phyloP scores from a whole-genome alignment of 2,329 filamentous ascomycete species.

The Calonectria pseudoturangicola region DNA sequence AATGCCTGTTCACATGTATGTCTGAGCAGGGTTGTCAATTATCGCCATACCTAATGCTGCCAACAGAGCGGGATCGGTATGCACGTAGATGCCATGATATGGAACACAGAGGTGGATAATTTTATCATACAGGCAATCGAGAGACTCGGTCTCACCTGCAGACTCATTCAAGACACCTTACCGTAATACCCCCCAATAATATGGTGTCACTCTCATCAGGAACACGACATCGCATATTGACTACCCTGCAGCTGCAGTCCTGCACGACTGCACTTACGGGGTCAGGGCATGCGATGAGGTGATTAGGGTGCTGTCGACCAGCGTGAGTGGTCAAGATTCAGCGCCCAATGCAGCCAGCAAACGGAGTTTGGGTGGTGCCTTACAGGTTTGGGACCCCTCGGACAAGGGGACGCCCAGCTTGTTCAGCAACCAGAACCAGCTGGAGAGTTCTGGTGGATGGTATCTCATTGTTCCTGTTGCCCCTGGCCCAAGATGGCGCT shows the following conservation, averaged over 20 bases:
- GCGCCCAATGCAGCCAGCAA: slow-evolving; percentile 29
- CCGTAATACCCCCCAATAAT: background rate
- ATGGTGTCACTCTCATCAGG: slow-evolving; percentile 5
- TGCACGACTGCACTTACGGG: slow-evolving; percentile 28
- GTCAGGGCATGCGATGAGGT: slow-evolving; percentile 35
- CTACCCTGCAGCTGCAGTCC: slow-evolving; percentile 27
- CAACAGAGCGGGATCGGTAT: background rate
- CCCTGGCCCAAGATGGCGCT: slow-evolving; percentile 36
- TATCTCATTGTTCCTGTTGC: slow-evolving; percentile 23
- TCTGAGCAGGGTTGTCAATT: slow-evolving; percentile 9
- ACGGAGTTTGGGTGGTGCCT: slow-evolving; percentile 29
- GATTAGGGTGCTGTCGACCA: slow-evolving; percentile 8
- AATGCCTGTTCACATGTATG: background rate
- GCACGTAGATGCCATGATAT: slow-evolving; percentile 11
- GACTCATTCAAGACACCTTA: slow-evolving; percentile 5
- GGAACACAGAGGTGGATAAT: background rate
- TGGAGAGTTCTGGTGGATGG: slow-evolving; percentile 13
- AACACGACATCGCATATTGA: slow-evolving; percentile 13
- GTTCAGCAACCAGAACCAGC: background rate
- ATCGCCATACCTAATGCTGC: background rate
- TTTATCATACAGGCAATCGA: slow-evolving; percentile 27
- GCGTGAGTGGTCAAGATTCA: slow-evolving; percentile 24
- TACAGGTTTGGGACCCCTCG: slow-evolving; percentile 26
- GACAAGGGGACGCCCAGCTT: slow-evolving; percentile 22
- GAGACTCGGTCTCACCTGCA: slow-evolving; percentile 39